Conservation (phyloP, 2,329 filamentous ascomycete genomes). For the Alternaria ethzedia region DNA sequence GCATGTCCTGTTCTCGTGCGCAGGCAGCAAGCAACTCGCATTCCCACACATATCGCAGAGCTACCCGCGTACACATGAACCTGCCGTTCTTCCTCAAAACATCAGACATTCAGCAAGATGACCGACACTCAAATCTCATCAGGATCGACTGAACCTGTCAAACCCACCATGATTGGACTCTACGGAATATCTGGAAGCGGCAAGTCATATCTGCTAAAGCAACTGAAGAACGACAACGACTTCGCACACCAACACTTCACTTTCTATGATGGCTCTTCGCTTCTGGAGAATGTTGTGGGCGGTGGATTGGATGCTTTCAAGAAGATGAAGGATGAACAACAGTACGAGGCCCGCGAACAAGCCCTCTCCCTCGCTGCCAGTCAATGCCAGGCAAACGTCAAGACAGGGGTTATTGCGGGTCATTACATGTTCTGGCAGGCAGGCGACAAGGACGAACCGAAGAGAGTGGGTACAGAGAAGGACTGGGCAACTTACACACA, state of each 20-base stretch:
- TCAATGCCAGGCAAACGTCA: conserved; percentile 43
- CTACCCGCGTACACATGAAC: not conserved
- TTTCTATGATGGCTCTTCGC: conserved; percentile 62
- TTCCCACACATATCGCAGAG: not conserved
- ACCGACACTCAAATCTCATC: not conserved
- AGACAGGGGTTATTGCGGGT: conserved; percentile 59
- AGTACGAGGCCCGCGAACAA: not conserved
- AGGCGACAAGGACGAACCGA: conserved; percentile 24
- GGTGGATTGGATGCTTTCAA: conserved; percentile 60
- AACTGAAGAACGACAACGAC: conserved; percentile 49
- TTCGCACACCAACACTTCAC: conserved; percentile 39
- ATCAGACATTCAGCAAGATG: not conserved
- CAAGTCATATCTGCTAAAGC: conserved; percentile 56
- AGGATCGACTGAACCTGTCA: conserved; percentile 17
- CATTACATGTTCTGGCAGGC: conserved; percentile 64
- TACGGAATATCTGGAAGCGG: conserved; percentile 64
- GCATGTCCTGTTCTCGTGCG: not conserved
- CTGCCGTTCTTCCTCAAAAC: not conserved
- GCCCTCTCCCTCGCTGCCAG: conserved; percentile 57
- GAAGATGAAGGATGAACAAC: conserved; percentile 1
- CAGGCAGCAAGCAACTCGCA: not conserved
- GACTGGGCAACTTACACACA: conserved; percentile 61
- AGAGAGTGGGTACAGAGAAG: conserved; percentile 48
- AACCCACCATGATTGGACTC: conserved; percentile 57
- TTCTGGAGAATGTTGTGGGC: conserved; percentile 52